These are phyloP conservation scores for Penicillium sp. DNA, from an alignment of 2,329 filamentous ascomycete species.

Conservation along the genomic window DNA sequence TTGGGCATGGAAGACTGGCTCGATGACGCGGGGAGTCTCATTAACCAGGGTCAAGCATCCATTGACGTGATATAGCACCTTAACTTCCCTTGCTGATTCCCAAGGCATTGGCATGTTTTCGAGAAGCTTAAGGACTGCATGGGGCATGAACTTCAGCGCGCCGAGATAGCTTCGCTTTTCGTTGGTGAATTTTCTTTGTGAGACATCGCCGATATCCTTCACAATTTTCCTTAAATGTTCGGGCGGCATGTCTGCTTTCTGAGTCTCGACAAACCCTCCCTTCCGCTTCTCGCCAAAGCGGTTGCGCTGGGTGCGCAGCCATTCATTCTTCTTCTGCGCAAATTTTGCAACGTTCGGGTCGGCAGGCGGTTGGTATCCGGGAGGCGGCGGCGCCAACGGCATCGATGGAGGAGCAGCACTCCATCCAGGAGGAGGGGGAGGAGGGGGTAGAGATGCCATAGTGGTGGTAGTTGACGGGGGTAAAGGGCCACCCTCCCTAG, in stretches of 20 bases:
- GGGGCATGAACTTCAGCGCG: slow-evolving; percentile 98
- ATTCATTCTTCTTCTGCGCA: slow-evolving; percentile 98
- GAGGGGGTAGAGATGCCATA: slow-evolving; percentile 66
- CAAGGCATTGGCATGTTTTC: slow-evolving; percentile 99
- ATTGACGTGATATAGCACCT: slow-evolving; percentile 97
- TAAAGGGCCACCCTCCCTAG: slow-evolving; percentile 29
- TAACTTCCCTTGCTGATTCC: slow-evolving; percentile 95
- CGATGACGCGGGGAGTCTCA: slow-evolving; percentile 93
- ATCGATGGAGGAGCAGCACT: slow-evolving; percentile 57
- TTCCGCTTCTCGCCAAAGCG: slow-evolving; percentile 97
- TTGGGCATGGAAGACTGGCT: slow-evolving; percentile 96
- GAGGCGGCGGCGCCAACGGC: slow-evolving; percentile 73
- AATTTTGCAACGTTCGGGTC: slow-evolving; percentile 92
- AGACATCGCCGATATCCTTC: slow-evolving; percentile 97
- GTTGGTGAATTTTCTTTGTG: slow-evolving; percentile 98
- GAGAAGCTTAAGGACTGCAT: slow-evolving; percentile 92
- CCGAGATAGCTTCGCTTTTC: slow-evolving; percentile 98
- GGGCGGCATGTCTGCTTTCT: slow-evolving; percentile 98
- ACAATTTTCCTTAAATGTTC: slow-evolving; percentile 99
- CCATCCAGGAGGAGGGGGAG: slow-evolving; percentile 73
- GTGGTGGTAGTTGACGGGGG: slow-evolving; percentile 33
- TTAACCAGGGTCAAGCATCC: slow-evolving; percentile 96
- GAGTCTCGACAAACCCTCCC: slow-evolving; percentile 93
- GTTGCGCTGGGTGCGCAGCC: slow-evolving; percentile 87
- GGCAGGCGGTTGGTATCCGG: slow-evolving; percentile 78